These are phyloP conservation scores for Tylopilus subfusipes DNA, from an alignment of 768 basidiomycete genomes.

Conservation along the genomic window DNA sequence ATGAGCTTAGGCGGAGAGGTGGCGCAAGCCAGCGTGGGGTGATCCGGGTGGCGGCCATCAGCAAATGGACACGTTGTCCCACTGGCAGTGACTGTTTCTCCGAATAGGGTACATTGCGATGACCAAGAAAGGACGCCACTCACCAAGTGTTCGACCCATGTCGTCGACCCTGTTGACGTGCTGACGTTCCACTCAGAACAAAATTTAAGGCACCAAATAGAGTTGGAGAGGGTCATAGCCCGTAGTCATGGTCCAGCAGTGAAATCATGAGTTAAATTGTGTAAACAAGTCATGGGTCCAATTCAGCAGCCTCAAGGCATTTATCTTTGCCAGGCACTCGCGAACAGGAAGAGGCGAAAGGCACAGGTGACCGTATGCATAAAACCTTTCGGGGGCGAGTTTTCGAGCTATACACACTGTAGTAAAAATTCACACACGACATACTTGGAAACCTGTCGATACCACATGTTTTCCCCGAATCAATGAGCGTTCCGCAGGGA, in stretches of 20 bases:
- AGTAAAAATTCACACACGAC: too few species aligned
- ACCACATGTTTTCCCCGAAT: not conserved
- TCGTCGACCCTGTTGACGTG: not conserved
- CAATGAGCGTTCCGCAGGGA: too few species aligned
- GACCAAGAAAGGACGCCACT: not conserved
- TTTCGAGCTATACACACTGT: too few species aligned
- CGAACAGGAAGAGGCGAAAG: not conserved
- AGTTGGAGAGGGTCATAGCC: not conserved
- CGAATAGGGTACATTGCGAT: not conserved
- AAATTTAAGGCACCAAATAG: not conserved
- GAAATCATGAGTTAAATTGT: not conserved
- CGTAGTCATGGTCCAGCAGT: not conserved
- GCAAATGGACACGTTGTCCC: not conserved
- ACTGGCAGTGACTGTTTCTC: not conserved
- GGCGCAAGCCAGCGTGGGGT: too few species aligned
- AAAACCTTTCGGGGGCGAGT: not conserved
- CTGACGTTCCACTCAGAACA: too few species aligned
- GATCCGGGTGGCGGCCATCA: too few species aligned
- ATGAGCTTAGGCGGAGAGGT: not conserved
- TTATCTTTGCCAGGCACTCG: not conserved
- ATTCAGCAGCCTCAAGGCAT: not conserved
- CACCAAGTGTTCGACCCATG: not conserved
- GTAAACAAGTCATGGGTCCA: not conserved
- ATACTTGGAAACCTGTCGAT: not conserved
- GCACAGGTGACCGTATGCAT: not conserved